Evolutionary conservation across 2,329 filamentous ascomycete genomes (phyloP), one percentile per base, ranked within the genome.

Genomic region (Dactylellina leptospora): DNA sequence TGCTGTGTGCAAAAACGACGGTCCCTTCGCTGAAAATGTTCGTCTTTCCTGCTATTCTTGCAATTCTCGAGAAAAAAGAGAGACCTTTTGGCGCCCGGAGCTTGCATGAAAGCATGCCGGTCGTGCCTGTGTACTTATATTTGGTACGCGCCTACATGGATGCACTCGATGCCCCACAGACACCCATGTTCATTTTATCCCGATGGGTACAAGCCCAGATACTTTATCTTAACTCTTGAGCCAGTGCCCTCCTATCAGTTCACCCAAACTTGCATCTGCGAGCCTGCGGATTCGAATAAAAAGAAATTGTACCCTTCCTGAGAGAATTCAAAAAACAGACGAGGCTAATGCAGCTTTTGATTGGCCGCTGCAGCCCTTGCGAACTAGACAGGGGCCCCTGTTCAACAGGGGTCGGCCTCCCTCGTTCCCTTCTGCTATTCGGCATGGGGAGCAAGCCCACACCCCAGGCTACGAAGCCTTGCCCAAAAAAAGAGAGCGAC

Each of bases 71-170:
- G 47, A 51, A 51, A 51, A 72, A 51, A 72, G 47, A 72, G 68
- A 72, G 68, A 72, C 68, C 68, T 72, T 62, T 72, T 72, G 68
- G 68, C 68, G 68, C 68, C 66, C 68, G 68, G 68, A 72, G 68
- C 68, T 72, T 72, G 68, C 68, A 72, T 72, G 59, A 72, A 72
- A 48, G 68, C 59, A 72, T 72, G 68, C 68, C 68, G 68, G 68
- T 72, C 45, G 59, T 72, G 68, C 68, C 68, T 33, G 68, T 72
- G 68, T 72, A 72, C 68, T 72, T 72, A 72, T 72, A 72, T 72
- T 72, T 72, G 68, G 68, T 72, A 72, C 68, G 68, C 68, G 68
- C 68, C 68, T 64, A 72, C 68, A 72, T 64, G 66, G 66, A 59
- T 72, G 45, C 66, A 72, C 51, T 28, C 40, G 53, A 51, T 59